These are phyloP conservation scores for Cryptococcus depauperatus DNA, from an alignment of 1,284 basidiomycete species.

Conservation along the genomic window DNA sequence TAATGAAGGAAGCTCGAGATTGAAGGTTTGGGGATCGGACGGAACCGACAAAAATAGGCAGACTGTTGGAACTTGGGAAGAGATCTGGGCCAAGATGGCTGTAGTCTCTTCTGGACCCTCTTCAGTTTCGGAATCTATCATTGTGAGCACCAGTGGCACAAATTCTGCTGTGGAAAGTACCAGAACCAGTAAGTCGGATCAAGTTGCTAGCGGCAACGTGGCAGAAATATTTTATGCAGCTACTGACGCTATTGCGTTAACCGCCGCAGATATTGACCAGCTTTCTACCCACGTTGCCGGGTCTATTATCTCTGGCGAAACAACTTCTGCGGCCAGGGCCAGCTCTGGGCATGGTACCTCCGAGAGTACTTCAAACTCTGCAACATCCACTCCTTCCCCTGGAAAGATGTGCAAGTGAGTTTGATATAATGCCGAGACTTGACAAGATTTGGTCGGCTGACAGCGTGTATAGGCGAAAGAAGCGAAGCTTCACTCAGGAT, in stretches of 20 bases:
- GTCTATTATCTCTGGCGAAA: neutral
- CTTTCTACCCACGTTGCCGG: neutral
- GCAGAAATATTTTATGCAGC: neutral
- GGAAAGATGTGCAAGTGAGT: slow-evolving; percentile 12
- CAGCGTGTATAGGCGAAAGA: neutral
- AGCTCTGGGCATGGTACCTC: neutral
- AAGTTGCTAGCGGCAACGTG: neutral
- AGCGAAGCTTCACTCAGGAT: neutral
- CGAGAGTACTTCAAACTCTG: neutral
- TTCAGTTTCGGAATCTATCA: neutral
- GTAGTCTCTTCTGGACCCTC: neutral
- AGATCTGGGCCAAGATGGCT: slow-evolving; percentile 4
- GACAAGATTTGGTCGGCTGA: neutral
- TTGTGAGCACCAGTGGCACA: neutral
- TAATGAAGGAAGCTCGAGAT: slow-evolving; percentile 8
- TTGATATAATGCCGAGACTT: neutral
- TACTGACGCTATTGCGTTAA: too few relatives aligned
- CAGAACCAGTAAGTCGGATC: neutral
- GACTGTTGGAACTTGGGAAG: slow-evolving; percentile 8
- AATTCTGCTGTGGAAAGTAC: neutral
- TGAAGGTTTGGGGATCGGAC: slow-evolving; percentile 15
- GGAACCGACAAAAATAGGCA: slow-evolving; percentile 8
- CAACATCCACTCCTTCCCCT: neutral
- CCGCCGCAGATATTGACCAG: neutral
- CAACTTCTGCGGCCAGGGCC: neutral